These are phyloP conservation scores for Calendula officinalis DNA, from an alignment of 129 eudicot genomes.

Conservation along the genomic window DNA sequence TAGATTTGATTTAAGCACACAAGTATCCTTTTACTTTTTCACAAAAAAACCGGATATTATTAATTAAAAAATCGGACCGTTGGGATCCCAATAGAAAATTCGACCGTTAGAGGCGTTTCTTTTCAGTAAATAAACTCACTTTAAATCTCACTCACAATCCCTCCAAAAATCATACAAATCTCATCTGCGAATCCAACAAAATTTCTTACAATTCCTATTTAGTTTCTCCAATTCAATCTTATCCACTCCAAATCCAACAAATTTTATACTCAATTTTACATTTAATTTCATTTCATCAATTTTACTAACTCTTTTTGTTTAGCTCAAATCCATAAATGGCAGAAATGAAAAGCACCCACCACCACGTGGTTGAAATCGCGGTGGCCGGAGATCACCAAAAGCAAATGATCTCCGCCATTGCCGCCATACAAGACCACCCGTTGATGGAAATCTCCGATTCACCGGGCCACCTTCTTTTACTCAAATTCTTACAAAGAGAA, in stretches of 20 bases:
- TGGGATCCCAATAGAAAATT: slow-evolving; percentile 28
- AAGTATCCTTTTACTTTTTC: not conserved
- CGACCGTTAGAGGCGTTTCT: slow-evolving; percentile 50
- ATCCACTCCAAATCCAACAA: not conserved
- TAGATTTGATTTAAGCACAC: no score
- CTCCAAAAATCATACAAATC: slow-evolving; percentile 18
- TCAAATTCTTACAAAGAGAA: slow-evolving; percentile 83
- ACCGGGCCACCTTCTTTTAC: slow-evolving; percentile 82
- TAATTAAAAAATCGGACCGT: slow-evolving; percentile 39
- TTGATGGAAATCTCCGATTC: slow-evolving; percentile 74
- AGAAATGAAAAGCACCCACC: slow-evolving; percentile 41
- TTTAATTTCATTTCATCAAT: slow-evolving; percentile 13
- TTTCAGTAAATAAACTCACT: not conserved
- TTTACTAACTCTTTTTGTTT: not conserved
- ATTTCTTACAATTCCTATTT: slow-evolving; percentile 3
- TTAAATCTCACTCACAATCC: slow-evolving; percentile 31
- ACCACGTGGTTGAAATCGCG: slow-evolving; percentile 52
- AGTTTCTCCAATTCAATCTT: not conserved
- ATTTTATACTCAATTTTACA: not conserved
- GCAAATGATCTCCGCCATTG: slow-evolving; percentile 33
- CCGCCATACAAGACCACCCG: slow-evolving; percentile 62
- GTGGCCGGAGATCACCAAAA: slow-evolving; percentile 52
- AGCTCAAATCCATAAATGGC: slow-evolving; percentile 40
- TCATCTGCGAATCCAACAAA: slow-evolving; percentile 10
- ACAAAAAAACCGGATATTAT: not conserved